phyloP scores from a whole-genome alignment of 2,329 filamentous ascomycete species.

The Aspergillus udagawae region DNA sequence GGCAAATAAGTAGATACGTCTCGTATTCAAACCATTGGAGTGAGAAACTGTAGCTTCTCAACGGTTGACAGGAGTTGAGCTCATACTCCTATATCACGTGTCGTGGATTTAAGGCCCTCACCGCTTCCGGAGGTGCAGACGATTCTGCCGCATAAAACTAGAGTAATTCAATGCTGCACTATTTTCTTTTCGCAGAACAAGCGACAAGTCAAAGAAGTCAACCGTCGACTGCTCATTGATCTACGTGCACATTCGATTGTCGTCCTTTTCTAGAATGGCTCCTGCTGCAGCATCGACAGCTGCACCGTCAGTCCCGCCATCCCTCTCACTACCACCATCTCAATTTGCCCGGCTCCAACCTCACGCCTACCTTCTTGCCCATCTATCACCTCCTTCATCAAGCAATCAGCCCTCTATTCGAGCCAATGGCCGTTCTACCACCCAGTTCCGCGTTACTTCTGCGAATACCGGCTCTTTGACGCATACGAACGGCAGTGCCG shows the following conservation, averaged over 20 bases:
- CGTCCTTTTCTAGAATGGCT: constrained; percentile 1
- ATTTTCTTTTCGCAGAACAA: constrained; percentile 10
- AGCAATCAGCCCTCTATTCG: constrained; percentile 58
- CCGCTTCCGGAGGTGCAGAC: constrained; percentile 10
- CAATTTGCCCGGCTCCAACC: constrained; percentile 84
- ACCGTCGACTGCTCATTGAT: neutral
- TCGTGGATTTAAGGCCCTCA: neutral
- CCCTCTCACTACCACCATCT: constrained; percentile 58
- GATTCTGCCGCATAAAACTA: constrained; percentile 19
- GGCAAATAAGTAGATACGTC: neutral
- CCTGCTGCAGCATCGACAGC: constrained; percentile 15
- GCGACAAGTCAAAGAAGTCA: neutral
- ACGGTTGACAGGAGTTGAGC: neutral
- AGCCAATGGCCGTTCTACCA: constrained; percentile 73
- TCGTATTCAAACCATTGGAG: neutral
- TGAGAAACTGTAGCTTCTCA: neutral
- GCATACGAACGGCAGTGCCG: constrained; percentile 83
- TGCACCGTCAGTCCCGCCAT: constrained; percentile 32
- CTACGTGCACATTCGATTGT: neutral
- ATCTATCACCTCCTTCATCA: constrained; percentile 61
- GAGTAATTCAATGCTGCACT: constrained; percentile 7
- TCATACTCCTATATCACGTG: neutral
- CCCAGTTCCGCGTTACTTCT: constrained; percentile 66
- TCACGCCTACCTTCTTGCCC: constrained; percentile 82
- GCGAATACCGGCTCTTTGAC: constrained; percentile 80